A percentile compares a stretch with the other conserved stretches of the same genome.
Conservation (phyloP, 108 stramenopile species). For the Epipyxis sp. region DNA sequence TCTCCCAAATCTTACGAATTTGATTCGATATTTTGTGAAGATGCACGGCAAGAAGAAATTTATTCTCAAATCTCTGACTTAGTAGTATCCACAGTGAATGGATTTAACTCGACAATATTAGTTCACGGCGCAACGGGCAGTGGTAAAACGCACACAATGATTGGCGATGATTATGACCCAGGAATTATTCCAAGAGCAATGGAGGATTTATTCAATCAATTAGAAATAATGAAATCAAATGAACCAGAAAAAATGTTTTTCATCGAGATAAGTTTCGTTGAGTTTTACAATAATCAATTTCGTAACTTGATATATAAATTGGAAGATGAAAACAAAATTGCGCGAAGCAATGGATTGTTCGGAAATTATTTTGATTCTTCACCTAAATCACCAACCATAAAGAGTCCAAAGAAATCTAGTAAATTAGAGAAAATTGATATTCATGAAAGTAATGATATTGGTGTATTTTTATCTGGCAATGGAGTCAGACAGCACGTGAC, state of each 20-base stretch:
- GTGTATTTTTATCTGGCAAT: background rate
- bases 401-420: background rate
- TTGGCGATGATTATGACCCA: background rate
- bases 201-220: background rate
- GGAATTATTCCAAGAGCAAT: background rate
- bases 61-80: background rate
- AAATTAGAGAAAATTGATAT: background rate
- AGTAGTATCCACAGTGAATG: background rate
- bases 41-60: background rate
- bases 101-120: background rate
- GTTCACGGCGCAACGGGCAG: background rate
- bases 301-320: background rate
- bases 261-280: slow-evolving; percentile 6
- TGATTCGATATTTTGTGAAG: background rate
- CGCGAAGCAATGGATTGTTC: background rate
- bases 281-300: background rate
- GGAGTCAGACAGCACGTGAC: too few species aligned
- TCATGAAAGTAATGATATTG: background rate
- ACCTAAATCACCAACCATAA: background rate
- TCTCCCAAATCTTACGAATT: background rate
- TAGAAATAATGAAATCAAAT: background rate
- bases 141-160: background rate
- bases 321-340: background rate
- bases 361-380: background rate
- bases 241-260: background rate